A percentile compares a stretch with the other conserved stretches of the same genome.
These are phyloP conservation scores for Saccharomyces paradoxus DNA, from an alignment of 805 yeast species.

Conservation along the genomic window DNA sequence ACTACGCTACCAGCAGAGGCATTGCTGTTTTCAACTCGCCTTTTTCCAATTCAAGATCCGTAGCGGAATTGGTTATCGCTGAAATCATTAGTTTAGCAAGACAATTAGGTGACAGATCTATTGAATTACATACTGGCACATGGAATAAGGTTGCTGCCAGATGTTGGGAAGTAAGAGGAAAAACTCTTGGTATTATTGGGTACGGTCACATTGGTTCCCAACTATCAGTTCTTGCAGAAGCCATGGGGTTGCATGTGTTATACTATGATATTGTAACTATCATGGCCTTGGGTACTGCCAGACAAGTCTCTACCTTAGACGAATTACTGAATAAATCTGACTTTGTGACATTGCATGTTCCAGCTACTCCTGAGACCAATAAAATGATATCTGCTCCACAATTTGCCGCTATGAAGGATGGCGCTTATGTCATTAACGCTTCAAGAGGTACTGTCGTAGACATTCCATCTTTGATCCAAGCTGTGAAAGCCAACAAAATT, in stretches of 20 bases:
- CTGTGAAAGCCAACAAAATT: slow-evolving; percentile 84
- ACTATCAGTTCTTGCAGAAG: slow-evolving; percentile 91
- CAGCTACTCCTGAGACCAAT: slow-evolving; percentile 87
- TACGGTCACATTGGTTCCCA: slow-evolving; percentile 98
- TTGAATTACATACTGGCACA: slow-evolving; percentile 90
- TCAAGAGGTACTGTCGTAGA: slow-evolving; percentile 97
- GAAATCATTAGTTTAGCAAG: slow-evolving; percentile 91
- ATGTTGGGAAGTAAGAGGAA: slow-evolving; percentile 99
- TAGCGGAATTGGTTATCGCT: slow-evolving; percentile 93
- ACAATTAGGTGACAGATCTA: slow-evolving; percentile 93
- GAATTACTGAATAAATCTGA: slow-evolving; percentile 77
- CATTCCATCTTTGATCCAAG: slow-evolving; percentile 85
- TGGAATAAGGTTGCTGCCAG: slow-evolving; percentile 94
- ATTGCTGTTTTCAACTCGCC: slow-evolving; percentile 97
- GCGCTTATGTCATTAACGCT: slow-evolving; percentile 89
- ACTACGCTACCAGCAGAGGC: slow-evolving; percentile 85
- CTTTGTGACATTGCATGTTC: slow-evolving; percentile 89
- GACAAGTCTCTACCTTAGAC: slow-evolving; percentile 77
- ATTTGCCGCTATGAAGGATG: slow-evolving; percentile 92
- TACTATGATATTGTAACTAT: slow-evolving; percentile 88
- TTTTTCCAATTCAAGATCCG: slow-evolving; percentile 95
- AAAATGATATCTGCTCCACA: slow-evolving; percentile 84
- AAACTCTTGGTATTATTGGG: slow-evolving; percentile 93
- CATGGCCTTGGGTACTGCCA: slow-evolving; percentile 95
- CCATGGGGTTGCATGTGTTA: slow-evolving; percentile 93